Evolutionary conservation across 2,329 filamentous ascomycete genomes (phyloP).

Genomic region (Penicillium capsulatum): DNA sequence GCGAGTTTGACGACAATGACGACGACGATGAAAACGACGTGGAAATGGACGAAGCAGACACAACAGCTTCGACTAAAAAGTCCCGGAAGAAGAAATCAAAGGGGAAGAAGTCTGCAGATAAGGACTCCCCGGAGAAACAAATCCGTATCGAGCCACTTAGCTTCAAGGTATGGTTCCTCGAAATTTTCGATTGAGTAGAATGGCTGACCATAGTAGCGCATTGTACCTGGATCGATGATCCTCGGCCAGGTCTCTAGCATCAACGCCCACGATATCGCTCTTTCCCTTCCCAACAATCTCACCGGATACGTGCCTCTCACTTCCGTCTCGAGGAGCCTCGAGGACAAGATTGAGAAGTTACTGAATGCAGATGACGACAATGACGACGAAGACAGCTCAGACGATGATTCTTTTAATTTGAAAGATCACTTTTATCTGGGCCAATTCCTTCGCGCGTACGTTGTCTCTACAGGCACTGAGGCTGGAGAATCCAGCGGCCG

Average conservation of each 20-base stretch:
- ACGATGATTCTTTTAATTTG: slow-evolving; percentile 63
- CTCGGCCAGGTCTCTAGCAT: slow-evolving; percentile 83
- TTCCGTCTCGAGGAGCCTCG: slow-evolving; percentile 79
- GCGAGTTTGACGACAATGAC: slow-evolving; percentile 53
- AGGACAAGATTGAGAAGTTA: slow-evolving; percentile 65
- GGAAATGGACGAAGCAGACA: slow-evolving; percentile 48
- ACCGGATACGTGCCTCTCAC: slow-evolving; percentile 85
- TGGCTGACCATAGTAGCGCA: slow-evolving; percentile 56
- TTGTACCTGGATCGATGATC: slow-evolving; percentile 79
- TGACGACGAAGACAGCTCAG: slow-evolving; percentile 50
- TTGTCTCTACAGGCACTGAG: slow-evolving; percentile 69
- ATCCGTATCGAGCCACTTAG: slow-evolving; percentile 81
- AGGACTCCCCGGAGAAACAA: slow-evolving; percentile 47
- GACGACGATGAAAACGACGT: slow-evolving; percentile 53
- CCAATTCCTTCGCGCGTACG: slow-evolving; percentile 81
- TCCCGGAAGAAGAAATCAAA: slow-evolving; percentile 38
- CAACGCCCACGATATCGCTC: slow-evolving; percentile 69
- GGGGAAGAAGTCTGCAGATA: slow-evolving; percentile 51
- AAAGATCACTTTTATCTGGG: slow-evolving; percentile 72
- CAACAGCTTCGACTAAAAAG: slow-evolving; percentile 35
- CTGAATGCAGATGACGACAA: slow-evolving; percentile 57
- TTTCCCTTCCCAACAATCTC: slow-evolving; percentile 89
- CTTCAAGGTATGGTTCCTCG: slow-evolving; percentile 64
- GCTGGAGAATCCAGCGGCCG: slow-evolving; percentile 51
- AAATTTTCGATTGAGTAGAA: neutral